Evolutionary conservation across 257 asterid species (phyloP), one percentile per base, ranked within the genome.

Genomic region (Gentiana dahurica): DNA sequence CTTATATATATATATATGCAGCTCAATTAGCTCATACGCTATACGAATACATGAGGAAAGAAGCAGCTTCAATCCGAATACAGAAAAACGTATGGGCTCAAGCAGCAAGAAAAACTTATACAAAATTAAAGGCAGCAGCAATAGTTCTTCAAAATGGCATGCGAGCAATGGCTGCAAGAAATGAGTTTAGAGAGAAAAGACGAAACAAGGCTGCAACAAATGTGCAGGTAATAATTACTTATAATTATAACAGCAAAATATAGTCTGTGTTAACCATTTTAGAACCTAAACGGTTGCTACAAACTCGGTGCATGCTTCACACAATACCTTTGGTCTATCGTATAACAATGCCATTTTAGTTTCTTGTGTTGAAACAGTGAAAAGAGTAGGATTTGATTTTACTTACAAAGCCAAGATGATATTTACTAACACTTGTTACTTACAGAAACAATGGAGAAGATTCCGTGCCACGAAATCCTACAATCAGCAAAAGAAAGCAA

Each of bases 11-110:
- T 24, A 24, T 24, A 24, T 51, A 70, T 65, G 62, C 87, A 89
- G 97, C 84, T 62, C 79, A 70, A 69, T 75, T 83, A 63, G 95
- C 95, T 36, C 84, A 89, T 55, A 71, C 76, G 79, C 35, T 89
- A 81, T 89, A 81, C 52, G 94, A 85, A 58, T 58, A 63, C 59
- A 79, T 85, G 85, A 85, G 85, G 75, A 78, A 82, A 71, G 94
- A 87, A 63, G 94, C 91, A 49, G 96, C 95, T 63, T 85, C 98
- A 57, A 76, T 84, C 61, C 78, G 85, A 54, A 81, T 90, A 71
- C 98, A 90, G 75, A 87, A 80, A 57, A 85, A 90, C 57, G 84
- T 63, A 36, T 94, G 94, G 47, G 79, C 87, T 51, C 84, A 55
- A 68, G 75, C 82, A 65, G 85, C 93, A 66, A 81, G 91, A 62